Percentiles rank a stretch among this genome's conserved stretches.
These are phyloP conservation scores for Penicillium sclerotigenum DNA, from an alignment of 2,329 filamentous ascomycete genomes.

Conservation along the genomic window DNA sequence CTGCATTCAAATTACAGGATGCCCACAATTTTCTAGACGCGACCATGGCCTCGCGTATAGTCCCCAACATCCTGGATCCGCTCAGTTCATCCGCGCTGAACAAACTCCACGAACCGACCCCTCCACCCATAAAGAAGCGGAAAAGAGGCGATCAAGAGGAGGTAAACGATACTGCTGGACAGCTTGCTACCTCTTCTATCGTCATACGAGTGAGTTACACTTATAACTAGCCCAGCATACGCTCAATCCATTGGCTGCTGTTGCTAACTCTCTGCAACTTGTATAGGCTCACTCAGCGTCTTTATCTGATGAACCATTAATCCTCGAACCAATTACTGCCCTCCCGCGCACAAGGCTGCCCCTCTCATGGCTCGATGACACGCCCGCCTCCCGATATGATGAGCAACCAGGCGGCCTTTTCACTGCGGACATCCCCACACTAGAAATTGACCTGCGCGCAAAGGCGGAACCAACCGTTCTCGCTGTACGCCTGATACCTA, in stretches of 20 bases:
- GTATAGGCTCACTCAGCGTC: constrained; percentile 37
- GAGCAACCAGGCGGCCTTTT: constrained; percentile 39
- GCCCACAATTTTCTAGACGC: constrained; percentile 21
- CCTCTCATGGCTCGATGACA: constrained; percentile 42
- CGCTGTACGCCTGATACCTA: constrained; percentile 29
- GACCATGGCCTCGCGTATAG: constrained; percentile 39
- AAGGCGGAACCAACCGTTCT: constrained; percentile 32
- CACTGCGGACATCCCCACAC: constrained; percentile 34
- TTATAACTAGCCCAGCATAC: background rate
- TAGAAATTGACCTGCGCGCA: constrained; percentile 32
- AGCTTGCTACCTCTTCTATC: constrained; percentile 25
- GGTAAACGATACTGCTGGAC: constrained; percentile 15
- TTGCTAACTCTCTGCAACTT: constrained; percentile 6
- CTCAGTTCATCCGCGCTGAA: constrained; percentile 34
- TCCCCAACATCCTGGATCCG: constrained; percentile 33
- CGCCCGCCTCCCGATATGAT: constrained; percentile 24
- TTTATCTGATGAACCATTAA: constrained; percentile 34
- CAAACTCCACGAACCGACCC: constrained; percentile 24
- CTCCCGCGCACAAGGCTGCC: constrained; percentile 39
- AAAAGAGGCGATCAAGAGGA: constrained; percentile 24
- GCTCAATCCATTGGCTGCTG: background rate
- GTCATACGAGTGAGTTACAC: constrained; percentile 33
- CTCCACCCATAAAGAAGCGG: constrained; percentile 34
- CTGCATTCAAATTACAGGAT: constrained; percentile 17
- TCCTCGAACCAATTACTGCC: constrained; percentile 36